Evolutionary conservation across 2,329 filamentous ascomycete genomes (phyloP).

Genomic region (Daldinia sp.): DNA sequence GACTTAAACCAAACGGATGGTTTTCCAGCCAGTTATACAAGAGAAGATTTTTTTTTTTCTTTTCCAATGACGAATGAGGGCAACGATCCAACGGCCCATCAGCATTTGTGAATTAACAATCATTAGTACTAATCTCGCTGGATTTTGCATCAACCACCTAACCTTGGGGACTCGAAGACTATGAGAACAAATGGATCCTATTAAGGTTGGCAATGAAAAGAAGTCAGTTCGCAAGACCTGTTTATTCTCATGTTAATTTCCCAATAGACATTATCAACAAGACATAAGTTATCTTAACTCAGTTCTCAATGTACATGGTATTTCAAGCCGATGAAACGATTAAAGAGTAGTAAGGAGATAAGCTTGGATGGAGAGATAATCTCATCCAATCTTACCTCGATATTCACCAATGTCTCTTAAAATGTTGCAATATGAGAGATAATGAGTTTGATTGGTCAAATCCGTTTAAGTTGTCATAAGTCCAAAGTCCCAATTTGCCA

Average conservation of each 20-base stretch:
- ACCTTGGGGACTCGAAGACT: neutral
- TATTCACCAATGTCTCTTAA: neutral
- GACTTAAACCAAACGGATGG: neutral
- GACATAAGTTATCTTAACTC: neutral
- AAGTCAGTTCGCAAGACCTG: neutral
- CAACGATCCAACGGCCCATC: neutral
- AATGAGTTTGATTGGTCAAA: neutral
- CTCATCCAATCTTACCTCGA: neutral
- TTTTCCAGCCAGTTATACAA: slow-evolving; percentile 7
- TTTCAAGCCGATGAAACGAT: neutral
- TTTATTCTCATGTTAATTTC: neutral
- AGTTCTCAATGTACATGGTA: neutral
- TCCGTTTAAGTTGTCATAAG: neutral
- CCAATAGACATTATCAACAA: neutral
- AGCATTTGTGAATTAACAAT: neutral
- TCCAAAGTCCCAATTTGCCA: neutral
- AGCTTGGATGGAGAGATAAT: neutral
- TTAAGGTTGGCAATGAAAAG: neutral
- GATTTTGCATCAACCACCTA: neutral
- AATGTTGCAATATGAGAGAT: neutral
- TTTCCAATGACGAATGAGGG: neutral
- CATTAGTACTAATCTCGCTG: neutral
- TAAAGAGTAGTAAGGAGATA: neutral
- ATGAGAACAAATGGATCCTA: neutral
- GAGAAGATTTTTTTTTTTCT: slow-evolving; percentile 6